A percentile compares a stretch with the other conserved stretches of the same genome.
These are phyloP conservation scores for Trichoderma orchidacearum DNA, from an alignment of 495 filamentous ascomycete species.

Conservation along the genomic window DNA sequence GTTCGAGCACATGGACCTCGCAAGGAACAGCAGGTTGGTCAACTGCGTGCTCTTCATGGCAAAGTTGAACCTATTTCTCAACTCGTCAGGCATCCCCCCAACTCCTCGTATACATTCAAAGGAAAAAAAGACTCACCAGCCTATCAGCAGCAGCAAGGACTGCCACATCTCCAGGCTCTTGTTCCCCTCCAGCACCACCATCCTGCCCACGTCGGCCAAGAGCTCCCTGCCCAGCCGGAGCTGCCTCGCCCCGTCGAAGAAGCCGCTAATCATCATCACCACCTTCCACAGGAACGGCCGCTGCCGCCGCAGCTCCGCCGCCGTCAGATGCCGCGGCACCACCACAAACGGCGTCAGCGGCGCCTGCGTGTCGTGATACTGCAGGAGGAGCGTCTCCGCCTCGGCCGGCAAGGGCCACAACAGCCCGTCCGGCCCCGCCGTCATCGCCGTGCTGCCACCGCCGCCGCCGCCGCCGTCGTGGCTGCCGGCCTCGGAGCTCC, in stretches of 20 bases:
- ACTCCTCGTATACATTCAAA: neutral
- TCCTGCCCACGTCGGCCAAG: conserved; percentile 11
- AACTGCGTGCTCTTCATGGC: conserved; percentile 16
- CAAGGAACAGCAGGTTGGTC: conserved; percentile 17
- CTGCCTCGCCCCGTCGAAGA: conserved; percentile 14
- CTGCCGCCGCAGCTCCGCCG: conserved; percentile 10
- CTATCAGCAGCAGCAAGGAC: conserved; percentile 13
- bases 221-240: conserved; percentile 11
- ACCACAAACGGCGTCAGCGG: conserved; percentile 15
- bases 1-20: conserved; percentile 13
- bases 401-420: conserved; percentile 14
- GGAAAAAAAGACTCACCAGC: conserved; percentile 8
- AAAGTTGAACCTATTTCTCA: conserved; percentile 16
- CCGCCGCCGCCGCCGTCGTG: neutral
- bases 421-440: too few relatives aligned
- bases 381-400: conserved; percentile 10
- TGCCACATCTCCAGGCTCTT: conserved; percentile 16
- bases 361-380: conserved; percentile 5
- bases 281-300: conserved; percentile 18
- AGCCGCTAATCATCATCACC: conserved; percentile 16
- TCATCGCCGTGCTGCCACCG: neutral
- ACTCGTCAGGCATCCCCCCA: neutral
- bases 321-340: conserved; percentile 9
- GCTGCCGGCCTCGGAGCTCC: neutral
- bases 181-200: conserved; percentile 6